Percentiles rank a stretch among this genome's conserved stretches.
These are phyloP conservation scores for Spiromastix sp. DNA, from an alignment of 2,329 filamentous ascomycete species.

Conservation along the genomic window DNA sequence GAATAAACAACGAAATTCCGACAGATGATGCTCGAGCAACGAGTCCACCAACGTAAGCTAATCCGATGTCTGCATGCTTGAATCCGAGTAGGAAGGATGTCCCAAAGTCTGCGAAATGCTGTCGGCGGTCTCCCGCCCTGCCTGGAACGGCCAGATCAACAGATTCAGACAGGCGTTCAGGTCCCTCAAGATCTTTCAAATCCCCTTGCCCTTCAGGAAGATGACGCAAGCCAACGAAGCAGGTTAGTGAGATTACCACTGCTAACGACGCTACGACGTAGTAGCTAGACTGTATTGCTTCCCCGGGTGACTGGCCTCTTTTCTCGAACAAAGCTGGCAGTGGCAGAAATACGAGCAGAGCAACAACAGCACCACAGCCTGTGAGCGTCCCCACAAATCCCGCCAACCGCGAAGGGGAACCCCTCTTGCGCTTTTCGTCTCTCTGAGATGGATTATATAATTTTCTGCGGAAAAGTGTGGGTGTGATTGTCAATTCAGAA, in stretches of 20 bases:
- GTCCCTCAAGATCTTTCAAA: too few relatives aligned
- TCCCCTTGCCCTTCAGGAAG: constrained; percentile 56
- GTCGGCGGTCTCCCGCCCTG: constrained; percentile 8
- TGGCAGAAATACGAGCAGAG: constrained; percentile 72
- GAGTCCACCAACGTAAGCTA: constrained; percentile 89
- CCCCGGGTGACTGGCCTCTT: constrained; percentile 58
- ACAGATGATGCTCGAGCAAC: constrained; percentile 91
- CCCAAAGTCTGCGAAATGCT: constrained; percentile 45
- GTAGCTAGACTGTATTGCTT: constrained; percentile 74
- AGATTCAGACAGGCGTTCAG: neutral
- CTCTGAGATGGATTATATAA: constrained; percentile 7
- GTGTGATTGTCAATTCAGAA: constrained; percentile 51
- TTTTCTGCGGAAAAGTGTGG: constrained; percentile 31
- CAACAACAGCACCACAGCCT: constrained; percentile 80
- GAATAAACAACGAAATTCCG: constrained; percentile 89
- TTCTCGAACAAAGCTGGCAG: constrained; percentile 71
- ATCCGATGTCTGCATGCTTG: constrained; percentile 63
- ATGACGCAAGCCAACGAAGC: constrained; percentile 64
- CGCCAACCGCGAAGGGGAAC: constrained; percentile 54
- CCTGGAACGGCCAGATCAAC: neutral
- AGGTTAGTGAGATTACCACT: constrained; percentile 60
- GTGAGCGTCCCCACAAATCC: constrained; percentile 89
- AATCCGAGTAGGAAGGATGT: constrained; percentile 61
- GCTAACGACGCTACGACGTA: constrained; percentile 73
- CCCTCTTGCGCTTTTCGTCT: constrained; percentile 10